Percentiles rank a stretch among this genome's conserved stretches.
Conservation (phyloP, 2,329 filamentous ascomycete genomes). For the Nothopassalora personata region DNA sequence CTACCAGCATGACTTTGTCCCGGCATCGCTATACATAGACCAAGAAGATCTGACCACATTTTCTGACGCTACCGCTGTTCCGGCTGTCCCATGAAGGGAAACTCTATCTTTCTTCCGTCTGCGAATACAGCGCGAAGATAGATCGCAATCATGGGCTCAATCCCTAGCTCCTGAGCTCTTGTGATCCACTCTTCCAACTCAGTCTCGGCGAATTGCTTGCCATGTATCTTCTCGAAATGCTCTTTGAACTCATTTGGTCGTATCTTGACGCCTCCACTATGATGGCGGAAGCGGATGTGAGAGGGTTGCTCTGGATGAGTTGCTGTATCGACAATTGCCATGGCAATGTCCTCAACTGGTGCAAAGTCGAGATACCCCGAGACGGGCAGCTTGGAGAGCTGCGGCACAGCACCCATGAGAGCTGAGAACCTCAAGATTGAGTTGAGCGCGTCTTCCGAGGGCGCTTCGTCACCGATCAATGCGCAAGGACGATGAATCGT, state of each 20-base stretch:
- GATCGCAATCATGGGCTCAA: conserved; percentile 16
- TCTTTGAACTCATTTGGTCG: conserved; percentile 7
- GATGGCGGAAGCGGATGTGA: conserved; percentile 10
- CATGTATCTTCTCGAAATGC: conserved; percentile 8
- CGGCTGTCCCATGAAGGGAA: conserved; percentile 14
- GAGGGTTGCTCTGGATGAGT: background rate
- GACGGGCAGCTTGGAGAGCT: conserved; percentile 6
- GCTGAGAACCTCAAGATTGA: conserved; percentile 14
- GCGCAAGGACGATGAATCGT: conserved; percentile 18
- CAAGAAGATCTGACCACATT: no score
- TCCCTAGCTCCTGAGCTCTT: conserved; percentile 9
- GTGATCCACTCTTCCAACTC: conserved; percentile 15
- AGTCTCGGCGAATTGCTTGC: conserved; percentile 10
- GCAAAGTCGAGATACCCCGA: conserved; percentile 15
- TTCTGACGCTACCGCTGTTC: no score
- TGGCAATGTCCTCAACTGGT: conserved; percentile 8
- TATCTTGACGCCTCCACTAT: conserved; percentile 13
- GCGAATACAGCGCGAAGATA: conserved; percentile 11
- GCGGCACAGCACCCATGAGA: conserved; percentile 10
- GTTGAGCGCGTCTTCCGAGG: conserved; percentile 15
- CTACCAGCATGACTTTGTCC: no score
- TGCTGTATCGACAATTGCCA: conserved; percentile 2
- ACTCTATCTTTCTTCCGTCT: conserved; percentile 5
- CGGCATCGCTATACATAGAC: no score
- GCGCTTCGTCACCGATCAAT: conserved; percentile 11